Conservation (phyloP, 2,329 filamentous ascomycete species). For the Ciborinia camelliae region DNA sequence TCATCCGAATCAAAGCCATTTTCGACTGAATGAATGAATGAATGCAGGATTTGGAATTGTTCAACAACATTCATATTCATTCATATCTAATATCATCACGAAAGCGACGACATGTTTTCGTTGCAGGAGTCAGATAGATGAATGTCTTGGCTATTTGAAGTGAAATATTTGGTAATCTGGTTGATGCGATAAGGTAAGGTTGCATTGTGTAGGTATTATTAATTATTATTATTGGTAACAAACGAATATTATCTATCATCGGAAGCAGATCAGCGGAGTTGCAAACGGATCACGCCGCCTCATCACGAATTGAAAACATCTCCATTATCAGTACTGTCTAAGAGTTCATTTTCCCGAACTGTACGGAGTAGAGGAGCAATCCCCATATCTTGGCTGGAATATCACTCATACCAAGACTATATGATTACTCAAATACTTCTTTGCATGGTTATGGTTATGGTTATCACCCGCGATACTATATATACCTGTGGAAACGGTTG, state of each 20-base stretch:
- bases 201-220: too few species aligned
- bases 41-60: too few species aligned
- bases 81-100: background rate
- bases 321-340: background rate
- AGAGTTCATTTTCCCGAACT: background rate
- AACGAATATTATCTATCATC: background rate
- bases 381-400: background rate
- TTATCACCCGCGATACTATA: background rate
- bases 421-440: background rate
- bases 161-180: background rate
- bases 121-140: background rate
- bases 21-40: background rate
- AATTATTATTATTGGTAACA: background rate
- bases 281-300: background rate
- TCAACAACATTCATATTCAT: background rate
- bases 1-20: constrained; percentile 19
- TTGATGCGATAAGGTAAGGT: background rate
- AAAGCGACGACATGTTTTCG: background rate
- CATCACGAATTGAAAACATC: background rate
- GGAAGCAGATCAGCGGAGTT: background rate
- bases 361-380: too few species aligned
- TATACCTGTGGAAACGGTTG: background rate
- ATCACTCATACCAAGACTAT: background rate
- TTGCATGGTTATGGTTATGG: background rate
- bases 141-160: background rate